Conservation (phyloP, 192 early-diverging fungal species). For the Coemansia sp. region DNA sequence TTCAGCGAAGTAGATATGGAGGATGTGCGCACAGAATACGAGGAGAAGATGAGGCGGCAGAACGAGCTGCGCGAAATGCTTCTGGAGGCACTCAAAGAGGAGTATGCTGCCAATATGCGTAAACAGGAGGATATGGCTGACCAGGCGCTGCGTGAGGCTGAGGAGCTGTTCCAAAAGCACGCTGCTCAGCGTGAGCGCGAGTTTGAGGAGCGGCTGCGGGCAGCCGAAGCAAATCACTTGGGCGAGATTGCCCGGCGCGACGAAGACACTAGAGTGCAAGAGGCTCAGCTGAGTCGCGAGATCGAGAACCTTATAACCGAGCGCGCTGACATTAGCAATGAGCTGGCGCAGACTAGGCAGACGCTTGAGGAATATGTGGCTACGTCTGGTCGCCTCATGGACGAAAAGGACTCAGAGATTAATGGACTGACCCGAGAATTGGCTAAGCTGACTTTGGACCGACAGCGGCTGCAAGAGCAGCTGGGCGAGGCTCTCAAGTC, state of each 20-base stretch:
- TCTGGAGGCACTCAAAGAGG: slow-evolving; percentile 36
- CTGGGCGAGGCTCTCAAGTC: slow-evolving; percentile 10
- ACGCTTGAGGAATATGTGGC: slow-evolving; percentile 41
- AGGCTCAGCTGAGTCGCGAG: slow-evolving; percentile 27
- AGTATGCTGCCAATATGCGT: slow-evolving; percentile 41
- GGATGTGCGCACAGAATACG: slow-evolving; percentile 20
- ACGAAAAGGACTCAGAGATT: slow-evolving; percentile 26
- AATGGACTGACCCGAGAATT: slow-evolving; percentile 32
- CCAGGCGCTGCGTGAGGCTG: slow-evolving; percentile 25
- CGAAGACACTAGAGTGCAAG: slow-evolving; percentile 27
- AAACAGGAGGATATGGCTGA: slow-evolving; percentile 36
- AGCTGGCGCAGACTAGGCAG: slow-evolving; percentile 22
- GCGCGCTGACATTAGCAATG: slow-evolving; percentile 11
- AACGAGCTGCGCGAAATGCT: slow-evolving; percentile 49
- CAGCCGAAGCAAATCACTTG: slow-evolving; percentile 10
- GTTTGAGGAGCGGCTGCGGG: slow-evolving; percentile 28
- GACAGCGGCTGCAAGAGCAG: slow-evolving; percentile 30
- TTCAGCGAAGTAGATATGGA: slow-evolving; percentile 48
- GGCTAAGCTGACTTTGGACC: slow-evolving; percentile 29
- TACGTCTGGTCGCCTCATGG: slow-evolving; percentile 21
- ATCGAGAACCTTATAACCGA: slow-evolving; percentile 27
- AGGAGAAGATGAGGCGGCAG: slow-evolving; percentile 27
- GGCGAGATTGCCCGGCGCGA: slow-evolving; percentile 33
- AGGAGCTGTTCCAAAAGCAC: slow-evolving; percentile 31
- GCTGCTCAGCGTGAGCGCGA: slow-evolving; percentile 31